A percentile compares a stretch with the other conserved stretches of the same genome.
Conservation (phyloP, 106 monocot species). For the Apostasia ramifera region DNA sequence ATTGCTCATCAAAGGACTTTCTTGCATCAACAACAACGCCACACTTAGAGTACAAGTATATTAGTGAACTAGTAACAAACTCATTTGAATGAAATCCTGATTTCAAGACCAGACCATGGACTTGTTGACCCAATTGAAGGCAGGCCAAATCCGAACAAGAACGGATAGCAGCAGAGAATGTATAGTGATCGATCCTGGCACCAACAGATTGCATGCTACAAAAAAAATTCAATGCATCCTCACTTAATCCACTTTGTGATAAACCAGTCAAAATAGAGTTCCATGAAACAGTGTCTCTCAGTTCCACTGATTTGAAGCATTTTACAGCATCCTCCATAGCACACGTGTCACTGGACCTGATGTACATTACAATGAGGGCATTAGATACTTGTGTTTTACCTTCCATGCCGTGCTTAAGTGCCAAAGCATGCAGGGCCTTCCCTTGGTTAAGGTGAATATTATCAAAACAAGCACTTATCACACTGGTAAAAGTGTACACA, state of each 20-base stretch:
- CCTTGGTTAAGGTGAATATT: slow-evolving; percentile 20
- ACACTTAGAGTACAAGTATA: slow-evolving; percentile 75
- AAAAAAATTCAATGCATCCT: slow-evolving; percentile 67
- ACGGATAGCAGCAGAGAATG: slow-evolving; percentile 54
- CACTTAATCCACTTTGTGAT: slow-evolving; percentile 43
- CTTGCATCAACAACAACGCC: slow-evolving; percentile 54
- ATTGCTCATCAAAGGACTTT: slow-evolving; percentile 43
- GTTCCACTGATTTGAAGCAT: slow-evolving; percentile 44
- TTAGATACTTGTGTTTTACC: slow-evolving; percentile 32
- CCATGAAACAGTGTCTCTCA: slow-evolving; percentile 62
- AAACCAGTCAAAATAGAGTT: slow-evolving; percentile 67
- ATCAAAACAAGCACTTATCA: slow-evolving; percentile 49
- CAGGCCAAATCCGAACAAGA: slow-evolving; percentile 71
- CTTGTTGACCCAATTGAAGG: slow-evolving; percentile 51
- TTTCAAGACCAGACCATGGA: slow-evolving; percentile 41
- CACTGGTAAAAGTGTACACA: slow-evolving; percentile 59
- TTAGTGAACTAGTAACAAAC: slow-evolving; percentile 67
- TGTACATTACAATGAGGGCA: slow-evolving; percentile 63
- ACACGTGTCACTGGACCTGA: slow-evolving; percentile 20
- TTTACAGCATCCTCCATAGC: slow-evolving; percentile 46
- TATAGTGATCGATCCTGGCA: slow-evolving; percentile 39
- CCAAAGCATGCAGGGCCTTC: slow-evolving; percentile 41
- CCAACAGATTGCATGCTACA: slow-evolving; percentile 29
- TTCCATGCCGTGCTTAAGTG: slow-evolving; percentile 40
- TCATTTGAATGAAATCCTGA: slow-evolving; percentile 45